These are phyloP conservation scores for Forsythia viridissima DNA, from an alignment of 257 asterid genomes.

Conservation along the genomic window DNA sequence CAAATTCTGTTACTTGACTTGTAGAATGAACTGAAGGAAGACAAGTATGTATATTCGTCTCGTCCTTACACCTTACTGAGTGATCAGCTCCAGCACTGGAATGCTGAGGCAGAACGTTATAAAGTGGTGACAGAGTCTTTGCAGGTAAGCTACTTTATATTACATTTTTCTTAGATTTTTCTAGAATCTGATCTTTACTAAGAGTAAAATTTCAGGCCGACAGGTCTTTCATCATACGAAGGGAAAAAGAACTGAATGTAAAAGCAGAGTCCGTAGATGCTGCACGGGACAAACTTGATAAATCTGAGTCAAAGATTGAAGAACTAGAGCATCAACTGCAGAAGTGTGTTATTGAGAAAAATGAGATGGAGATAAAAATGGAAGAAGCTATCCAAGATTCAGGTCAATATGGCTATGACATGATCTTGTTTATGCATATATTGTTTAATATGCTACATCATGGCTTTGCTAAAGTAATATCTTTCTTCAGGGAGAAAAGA, in stretches of 20 bases:
- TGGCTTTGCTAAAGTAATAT: conserved; percentile 22
- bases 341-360: conserved; percentile 60
- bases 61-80: conserved; percentile 78
- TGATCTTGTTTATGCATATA: conserved; percentile 8
- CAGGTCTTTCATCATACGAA: conserved; percentile 68
- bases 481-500: conserved; percentile 72
- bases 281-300: conserved; percentile 53
- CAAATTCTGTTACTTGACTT: conserved; percentile 4
- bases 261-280: conserved; percentile 74
- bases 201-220: conserved; percentile 67
- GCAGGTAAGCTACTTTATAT: conserved; percentile 61
- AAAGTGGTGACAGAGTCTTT: conserved; percentile 62
- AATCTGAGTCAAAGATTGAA: conserved; percentile 66
- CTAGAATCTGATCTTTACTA: conserved; percentile 33
- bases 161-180: conserved; percentile 6
- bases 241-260: conserved; percentile 73
- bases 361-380: conserved; percentile 77
- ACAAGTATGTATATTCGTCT: conserved; percentile 64
- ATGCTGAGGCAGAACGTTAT: conserved; percentile 79
- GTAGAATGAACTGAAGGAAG: conserved; percentile 81
- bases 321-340: conserved; percentile 76
- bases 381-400: conserved; percentile 91
- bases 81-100: conserved; percentile 95
- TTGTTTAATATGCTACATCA: conserved; percentile 19
- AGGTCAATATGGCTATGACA: conserved; percentile 52